Base-by-base conservation (phyloP, 2,329 filamentous ascomycete species). In the Trichoderma brevicompactum region DNA sequence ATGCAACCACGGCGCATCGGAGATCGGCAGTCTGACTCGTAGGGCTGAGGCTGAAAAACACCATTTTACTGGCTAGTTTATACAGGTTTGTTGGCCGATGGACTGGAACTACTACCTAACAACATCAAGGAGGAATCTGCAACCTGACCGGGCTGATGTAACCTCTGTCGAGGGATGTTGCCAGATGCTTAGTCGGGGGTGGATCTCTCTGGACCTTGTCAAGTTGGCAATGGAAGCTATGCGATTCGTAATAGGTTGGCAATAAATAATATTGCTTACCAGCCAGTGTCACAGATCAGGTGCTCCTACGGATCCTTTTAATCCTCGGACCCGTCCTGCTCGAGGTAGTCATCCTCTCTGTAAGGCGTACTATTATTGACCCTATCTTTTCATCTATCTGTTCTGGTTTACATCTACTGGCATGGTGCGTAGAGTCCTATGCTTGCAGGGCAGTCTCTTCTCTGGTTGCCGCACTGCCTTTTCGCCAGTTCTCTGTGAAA, bases 381-480 rank as follows among this genome's bases (percentile, higher is more conserved):
- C 13, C 17, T 34, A 28, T 43, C n/a, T 36, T 46, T 43, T 48
- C 17, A 48, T n/a, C 32, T 38, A 28, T 9, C 43, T 46, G n/a
- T 9, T 46, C n/a, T 32, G 28, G 13, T 44, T 13, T 43, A 13
- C 23, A 19, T 44, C 48, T 44, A 43, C 41, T 48, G 23, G 5
- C 15, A 36, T 17, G 4, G 32, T 3, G 12, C 9, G 34, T 36
- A 7, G n/a, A 40, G 17, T 49, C 5, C 66, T 71, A 87, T 17
- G 79, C 84, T 75, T 89, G 87, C 68, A 89, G 72, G n/a, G 85
- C 85, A 61, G 78, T 73, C 64, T 88, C 85, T 70, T 89, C 85
- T 69, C 86, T 79, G 19, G 81, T 81, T 9, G 81, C 83, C 71
- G 83, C 81, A 63, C 84, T 87, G 0, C 86, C 87, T 72, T 83